Evolutionary conservation across 768 basidiomycete genomes (phyloP), one percentile per base, ranked within the genome.

Genomic region (Hysterangium stoloniferum): DNA sequence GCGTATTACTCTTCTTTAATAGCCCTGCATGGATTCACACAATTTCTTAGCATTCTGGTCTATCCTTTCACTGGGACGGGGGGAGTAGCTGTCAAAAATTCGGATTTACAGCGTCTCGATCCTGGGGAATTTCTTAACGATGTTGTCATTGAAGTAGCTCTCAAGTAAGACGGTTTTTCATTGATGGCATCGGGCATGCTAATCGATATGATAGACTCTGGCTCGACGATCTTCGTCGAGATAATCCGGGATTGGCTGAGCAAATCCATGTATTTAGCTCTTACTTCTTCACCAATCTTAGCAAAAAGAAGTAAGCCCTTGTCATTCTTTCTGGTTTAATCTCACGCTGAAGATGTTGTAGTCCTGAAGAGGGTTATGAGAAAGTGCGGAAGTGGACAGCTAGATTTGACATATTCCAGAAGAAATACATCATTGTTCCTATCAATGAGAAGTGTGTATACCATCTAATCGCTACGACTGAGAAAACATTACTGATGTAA

Each of bases 231-330:
- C 64, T 88, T 22, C 75, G 78, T 54, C 67, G 63, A 32, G 66
- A 60, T 31, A 62, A 84, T 54, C 82, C 84, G 2, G 73, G 72
- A 13, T 66, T 88, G 4, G 86, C 80, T 1, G 75, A 81, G 2
- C 76, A 87, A 57, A 73, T 94, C 1, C 84, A 97, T 59, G 77
- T 98, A 4, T 98, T 98, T 71, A 98, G 84, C 64, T 94, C 94
- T 0, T 99, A 97, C 68, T 98, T 99, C 67, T 98, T 94, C 72
- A 90, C 94, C 71, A 95, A 96, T 65, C 68, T 99, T 24, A 84
- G 83, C 52, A 75, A 76, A 47, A 85, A 78, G 62, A 77, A 73
- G 81, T 82, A 62, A 33, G 71, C 61, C 19, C 19, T 11, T 19
- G 13, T 52, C 13, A 13, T 45, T 43, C 15, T 19, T 32, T 34